Base-by-base conservation (phyloP, 176 grass and related monocot genomes). In the Hordeum vulgare region DNA sequence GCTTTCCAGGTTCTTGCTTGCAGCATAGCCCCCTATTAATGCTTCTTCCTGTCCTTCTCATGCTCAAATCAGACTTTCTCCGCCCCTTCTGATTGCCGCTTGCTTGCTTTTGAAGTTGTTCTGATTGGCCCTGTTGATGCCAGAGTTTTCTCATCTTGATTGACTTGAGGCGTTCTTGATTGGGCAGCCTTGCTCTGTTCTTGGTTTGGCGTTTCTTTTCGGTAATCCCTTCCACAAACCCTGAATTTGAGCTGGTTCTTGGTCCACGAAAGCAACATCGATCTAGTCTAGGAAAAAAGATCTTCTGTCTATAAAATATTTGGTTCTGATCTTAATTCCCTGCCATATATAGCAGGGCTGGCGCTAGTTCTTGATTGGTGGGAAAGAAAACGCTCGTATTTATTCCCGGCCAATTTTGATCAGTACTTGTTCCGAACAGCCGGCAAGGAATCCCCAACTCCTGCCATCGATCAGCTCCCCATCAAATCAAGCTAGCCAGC, bases 1-100 rank as follows among this genome's bases (percentile, higher is more conserved):
- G 11, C 8, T 85, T 71, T 29, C 21, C 72, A 29, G 79, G 74
- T 74, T 86, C 47, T 86, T 74, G 58, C 74, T 78, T 82, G 65
- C 27, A 9, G 21, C 35, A 54, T 21, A 66, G 35, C 8, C 34
- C 33, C 33, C 63, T 85, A 82, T 82, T 81, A 77, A 85, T 81
- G 40, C 40, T 68, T 33, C n/a, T 4, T 53, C 79, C 37, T 29
- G 29, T 42, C 74, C 3, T 42, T 64, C 18, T 41, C 57, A 63
- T 86, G 59, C 44, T 27, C 63, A 41, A 2, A 24, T 11, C 36
- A n/a, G 45, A 17, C 66, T 56, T 18, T 34, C 15, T 11, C n/a
- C 28, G 28, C 25, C 39, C 26, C 40, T 21, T 65, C 11, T 84
- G 71, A 5, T 66, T 21, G 5, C 58, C 25, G 13, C 11, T 44